A percentile compares a stretch with the other conserved stretches of the same genome.
Evolutionary conservation across 306 rosid genomes (phyloP).

Genomic region (Prunus campanulata): DNA sequence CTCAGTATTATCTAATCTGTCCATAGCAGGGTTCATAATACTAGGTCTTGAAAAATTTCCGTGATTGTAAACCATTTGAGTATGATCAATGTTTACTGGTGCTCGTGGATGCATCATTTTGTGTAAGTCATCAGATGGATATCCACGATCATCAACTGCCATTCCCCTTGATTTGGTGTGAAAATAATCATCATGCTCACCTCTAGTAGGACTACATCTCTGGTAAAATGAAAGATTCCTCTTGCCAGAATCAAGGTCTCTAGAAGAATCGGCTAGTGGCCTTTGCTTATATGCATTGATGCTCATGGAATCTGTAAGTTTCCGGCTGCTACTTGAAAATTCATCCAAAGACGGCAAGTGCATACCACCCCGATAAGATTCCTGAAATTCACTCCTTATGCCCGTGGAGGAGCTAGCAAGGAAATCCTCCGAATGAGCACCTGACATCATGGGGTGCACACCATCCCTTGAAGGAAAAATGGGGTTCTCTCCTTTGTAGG

Average conservation of each 20-base stretch:
- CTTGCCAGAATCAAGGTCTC: constrained; percentile 45
- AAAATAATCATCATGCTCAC: constrained; percentile 41
- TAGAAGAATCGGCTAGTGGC: constrained; percentile 36
- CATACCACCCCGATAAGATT: constrained; percentile 40
- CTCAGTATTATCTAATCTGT: constrained; percentile 43
- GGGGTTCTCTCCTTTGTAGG: constrained; percentile 39
- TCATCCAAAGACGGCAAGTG: constrained; percentile 46
- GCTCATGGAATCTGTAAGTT: constrained; percentile 39
- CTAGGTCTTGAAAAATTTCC: constrained; percentile 48
- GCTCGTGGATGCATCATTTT: constrained; percentile 53
- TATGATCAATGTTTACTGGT: constrained; percentile 45
- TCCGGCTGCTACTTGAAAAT: constrained; percentile 41
- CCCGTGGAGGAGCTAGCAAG: constrained; percentile 45
- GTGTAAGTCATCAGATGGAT: constrained; percentile 49
- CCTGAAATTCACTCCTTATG: constrained; percentile 43
- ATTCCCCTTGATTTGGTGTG: constrained; percentile 42
- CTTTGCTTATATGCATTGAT: constrained; percentile 55
- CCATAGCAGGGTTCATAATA: constrained; percentile 35
- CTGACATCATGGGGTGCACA: constrained; percentile 32
- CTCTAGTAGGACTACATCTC: constrained; percentile 47
- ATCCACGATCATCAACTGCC: constrained; percentile 41
- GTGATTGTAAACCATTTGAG: constrained; percentile 44
- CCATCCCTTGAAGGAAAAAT: constrained; percentile 45
- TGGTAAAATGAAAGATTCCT: constrained; percentile 42
- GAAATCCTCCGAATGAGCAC: constrained; percentile 48